Base-by-base conservation (phyloP, 352 stramenopile genomes). In the Pythium folliculosum region DNA sequence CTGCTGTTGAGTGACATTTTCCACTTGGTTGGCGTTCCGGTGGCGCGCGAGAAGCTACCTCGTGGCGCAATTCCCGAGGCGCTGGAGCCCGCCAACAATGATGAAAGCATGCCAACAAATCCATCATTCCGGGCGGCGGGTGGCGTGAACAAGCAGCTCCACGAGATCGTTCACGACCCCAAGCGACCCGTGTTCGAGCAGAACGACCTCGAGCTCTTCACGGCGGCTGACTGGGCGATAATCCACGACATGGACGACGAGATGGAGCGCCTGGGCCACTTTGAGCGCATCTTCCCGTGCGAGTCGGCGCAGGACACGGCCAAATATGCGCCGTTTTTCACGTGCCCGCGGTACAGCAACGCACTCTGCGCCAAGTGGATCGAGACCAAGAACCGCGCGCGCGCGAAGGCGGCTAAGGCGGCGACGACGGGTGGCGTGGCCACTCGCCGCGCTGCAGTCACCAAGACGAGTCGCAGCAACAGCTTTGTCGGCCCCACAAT, bases 1-100 rank as follows among this genome's bases (percentile, higher is more conserved):
- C 59, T 92, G n/a, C 63, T 95, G 7, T 65, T 95, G 17, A 90
- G 80, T 38, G 87, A 95, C 53, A 89, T 86, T n/a, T 81, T 92
- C 40, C 84, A 95, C 51, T 72, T 95, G 21, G 84, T 95, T 3
- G 87, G 87, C 10, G 60, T 92, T 6, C 80, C 81, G 4, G 80
- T 89, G 0, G 63, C 78, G 0, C 27, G 83, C 1, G 40, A 69
- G 9, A 76, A 40, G 22, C 32, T 88, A 0, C 78, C 79, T 19
- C 44, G 19, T 1, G 71, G 66, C 0, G 55, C 32, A 1, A 63
- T 86, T 7, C 81, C 81, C 0, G 50, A 67, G 5, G 51, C 59
- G 7, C 55, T 75, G 12, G 30, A 52, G 1, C 25, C 37, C 27
- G 21, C 32, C 37, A 37, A 38, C 63, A 23, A 32, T 53, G 35